These are phyloP conservation scores for Chaetomiaceae sp. DNA, from an alignment of 2,329 filamentous ascomycete species.

Conservation along the genomic window DNA sequence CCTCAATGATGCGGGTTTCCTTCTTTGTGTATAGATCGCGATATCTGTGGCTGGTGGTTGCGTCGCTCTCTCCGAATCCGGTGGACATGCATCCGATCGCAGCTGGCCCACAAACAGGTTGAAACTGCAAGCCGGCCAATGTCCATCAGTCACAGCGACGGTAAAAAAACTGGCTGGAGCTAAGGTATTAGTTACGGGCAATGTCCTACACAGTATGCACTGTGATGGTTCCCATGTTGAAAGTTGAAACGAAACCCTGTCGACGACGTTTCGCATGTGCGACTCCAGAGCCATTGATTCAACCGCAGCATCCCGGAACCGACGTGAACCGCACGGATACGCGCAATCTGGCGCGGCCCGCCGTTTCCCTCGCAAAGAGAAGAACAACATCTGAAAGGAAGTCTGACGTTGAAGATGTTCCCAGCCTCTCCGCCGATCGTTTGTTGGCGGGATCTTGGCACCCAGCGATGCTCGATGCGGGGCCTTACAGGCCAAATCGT, in stretches of 20 bases:
- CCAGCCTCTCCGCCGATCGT: background rate
- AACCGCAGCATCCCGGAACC: too few relatives aligned
- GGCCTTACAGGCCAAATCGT: too few relatives aligned
- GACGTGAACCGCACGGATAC: too few relatives aligned
- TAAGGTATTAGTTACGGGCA: too few relatives aligned
- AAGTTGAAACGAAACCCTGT: background rate
- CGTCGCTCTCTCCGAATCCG: background rate
- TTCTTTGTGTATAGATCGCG: too few relatives aligned
- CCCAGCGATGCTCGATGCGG: background rate
- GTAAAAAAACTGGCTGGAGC: too few relatives aligned
- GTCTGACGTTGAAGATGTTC: background rate
- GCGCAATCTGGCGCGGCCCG: background rate
- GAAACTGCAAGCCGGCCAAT: too few relatives aligned
- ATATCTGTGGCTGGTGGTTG: background rate
- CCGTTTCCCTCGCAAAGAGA: background rate
- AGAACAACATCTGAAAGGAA: background rate
- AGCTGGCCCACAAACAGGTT: too few relatives aligned
- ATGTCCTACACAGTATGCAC: background rate
- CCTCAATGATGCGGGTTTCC: too few relatives aligned
- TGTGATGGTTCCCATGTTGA: background rate
- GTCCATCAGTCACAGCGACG: too few relatives aligned
- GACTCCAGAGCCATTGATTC: background rate
- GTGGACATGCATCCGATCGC: background rate
- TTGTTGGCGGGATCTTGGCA: slow-evolving; percentile 4
- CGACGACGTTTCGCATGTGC: slow-evolving; percentile 9